phyloP scores from a whole-genome alignment of 1,284 basidiomycete species.

The Ceratobasidium sp. region DNA sequence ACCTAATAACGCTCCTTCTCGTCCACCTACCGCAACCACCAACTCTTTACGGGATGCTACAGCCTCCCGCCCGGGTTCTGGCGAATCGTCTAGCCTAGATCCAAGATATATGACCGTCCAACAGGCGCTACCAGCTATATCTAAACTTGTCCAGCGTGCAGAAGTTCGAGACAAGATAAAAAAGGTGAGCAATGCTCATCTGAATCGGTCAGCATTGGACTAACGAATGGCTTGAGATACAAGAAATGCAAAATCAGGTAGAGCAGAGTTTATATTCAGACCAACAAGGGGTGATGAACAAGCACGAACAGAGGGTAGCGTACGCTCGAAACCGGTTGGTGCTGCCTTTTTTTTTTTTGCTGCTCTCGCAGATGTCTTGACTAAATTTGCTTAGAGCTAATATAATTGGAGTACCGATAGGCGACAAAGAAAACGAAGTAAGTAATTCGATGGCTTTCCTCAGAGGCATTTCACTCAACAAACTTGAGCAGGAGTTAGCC shows the following conservation, averaged over 20 bases:
- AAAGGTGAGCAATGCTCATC: conserved; percentile 61
- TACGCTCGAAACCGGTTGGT: conserved; percentile 32
- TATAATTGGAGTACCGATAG: conserved; percentile 31
- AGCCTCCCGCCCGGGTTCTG: background rate
- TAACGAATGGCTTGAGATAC: conserved; percentile 61
- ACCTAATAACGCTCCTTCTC: background rate
- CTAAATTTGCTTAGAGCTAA: conserved; percentile 8
- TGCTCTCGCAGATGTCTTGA: background rate
- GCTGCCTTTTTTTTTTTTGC: background rate
- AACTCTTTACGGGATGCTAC: background rate
- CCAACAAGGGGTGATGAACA: conserved; percentile 32
- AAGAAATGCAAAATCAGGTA: conserved; percentile 74
- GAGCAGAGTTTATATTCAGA: conserved; percentile 65
- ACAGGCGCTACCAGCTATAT: conserved; percentile 72
- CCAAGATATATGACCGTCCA: conserved; percentile 70
- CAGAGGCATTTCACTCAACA: background rate
- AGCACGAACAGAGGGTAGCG: conserved; percentile 32
- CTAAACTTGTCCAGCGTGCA: conserved; percentile 68
- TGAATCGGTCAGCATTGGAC: conserved; percentile 30
- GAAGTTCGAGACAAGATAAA: conserved; percentile 65
- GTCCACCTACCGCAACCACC: background rate
- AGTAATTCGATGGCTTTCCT: background rate
- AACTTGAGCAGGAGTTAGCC: conserved; percentile 56
- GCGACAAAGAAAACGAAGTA: conserved; percentile 31
- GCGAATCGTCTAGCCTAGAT: conserved; percentile 55